Base-by-base conservation (phyloP, 345 rosid species). In the Heritiera littoralis region DNA sequence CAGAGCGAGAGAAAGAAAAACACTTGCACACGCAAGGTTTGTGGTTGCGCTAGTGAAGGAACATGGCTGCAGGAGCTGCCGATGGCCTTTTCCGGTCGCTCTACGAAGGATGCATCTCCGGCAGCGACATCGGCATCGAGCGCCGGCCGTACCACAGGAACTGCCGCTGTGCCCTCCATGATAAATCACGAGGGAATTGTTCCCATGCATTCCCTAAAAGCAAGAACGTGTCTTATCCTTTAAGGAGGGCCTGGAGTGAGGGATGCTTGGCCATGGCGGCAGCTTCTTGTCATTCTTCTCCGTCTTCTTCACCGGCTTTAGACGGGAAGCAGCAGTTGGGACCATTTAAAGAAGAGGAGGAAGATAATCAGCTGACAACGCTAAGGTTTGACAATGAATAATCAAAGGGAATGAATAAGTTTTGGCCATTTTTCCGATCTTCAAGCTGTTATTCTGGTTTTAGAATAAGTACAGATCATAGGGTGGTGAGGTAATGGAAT, bases 111-210 rank as follows among this genome's bases (percentile, higher is more conserved):
- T 88, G 92, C 76, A 83, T 92, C 64, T 85, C 93, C n/a, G 82
- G 87, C 20, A 59, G 80, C 5, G 91, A 91, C 56, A 28, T 82
- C 9, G 81, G 81, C 45, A 78, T 88, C 6, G 92, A 87, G 35
- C 82, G 92, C 4, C 88, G 97, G 55, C 95, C 93, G 18, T 91
- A 91, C 73, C 95, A 90, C 74, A 86, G 88, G 14, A 86, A 92
- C 56, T 92, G 95, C 61, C 43, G 86, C 4, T 92, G 95, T 18
- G 92, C 93, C 2, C 87, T 92, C 32, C 93, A 90, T 60, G 75
- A 65, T 18, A 86, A 78, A 46, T 77, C 84, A 0, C 58, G 59
- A 0, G 86, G 84, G 65, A 60, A 45, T 40, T 85, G 89, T 7
- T 74, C 78, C 9, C 78, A 83, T 9, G 69, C 67, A 11, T 38